Base-by-base conservation (phyloP, 2,329 filamentous ascomycete genomes). In the Thielaviopsis euricoi region DNA sequence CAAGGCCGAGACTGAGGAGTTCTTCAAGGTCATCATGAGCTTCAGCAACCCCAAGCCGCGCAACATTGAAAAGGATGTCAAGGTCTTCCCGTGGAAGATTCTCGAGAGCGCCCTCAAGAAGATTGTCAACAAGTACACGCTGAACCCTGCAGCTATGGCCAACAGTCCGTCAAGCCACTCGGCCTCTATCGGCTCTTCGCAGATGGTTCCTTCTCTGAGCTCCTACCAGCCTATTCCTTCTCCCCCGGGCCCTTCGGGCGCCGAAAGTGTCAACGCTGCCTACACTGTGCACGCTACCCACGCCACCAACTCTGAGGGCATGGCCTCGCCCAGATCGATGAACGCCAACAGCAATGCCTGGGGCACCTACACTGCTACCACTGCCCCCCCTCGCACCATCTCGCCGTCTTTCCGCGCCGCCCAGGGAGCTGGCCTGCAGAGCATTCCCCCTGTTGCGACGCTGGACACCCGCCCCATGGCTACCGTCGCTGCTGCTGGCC, bases 1-100 rank as follows among this genome's bases (percentile, higher is more conserved):
- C 59, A 95, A 95, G 71, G 67, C 83, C 1, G 91, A 97, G 60
- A 95, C 87, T 68, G 91, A 97, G 69, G 89, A 94, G 58, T 97
- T 97, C 71, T 97, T 97, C 82, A 96, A 96, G 74, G 79, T 96
- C 65, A 97, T 98, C 72, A 98, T 98, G 93, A 88, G 83, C 1
- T 97, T 97, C 67, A 89, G 89, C 13, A 87, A 86, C 61, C 93
- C 93, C 1, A 97, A 97, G 71, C 93, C 93, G 19, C 80, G 93
- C 62, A 96, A 97, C 67, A 98, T 98, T 63, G 93, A 97, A 74
- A 98, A 98, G 74, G 91, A 97, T 66, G 90, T 98, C 67, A 98
- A 98, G 73, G 93, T 97, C 13, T 98, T 97, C 67, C 86, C 89
- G 4, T 98, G 93, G 93, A 93, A 89, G 70, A 88, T 93, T 61